Conservation (phyloP, 2,329 filamentous ascomycete genomes). For the Orbilia quercus region DNA sequence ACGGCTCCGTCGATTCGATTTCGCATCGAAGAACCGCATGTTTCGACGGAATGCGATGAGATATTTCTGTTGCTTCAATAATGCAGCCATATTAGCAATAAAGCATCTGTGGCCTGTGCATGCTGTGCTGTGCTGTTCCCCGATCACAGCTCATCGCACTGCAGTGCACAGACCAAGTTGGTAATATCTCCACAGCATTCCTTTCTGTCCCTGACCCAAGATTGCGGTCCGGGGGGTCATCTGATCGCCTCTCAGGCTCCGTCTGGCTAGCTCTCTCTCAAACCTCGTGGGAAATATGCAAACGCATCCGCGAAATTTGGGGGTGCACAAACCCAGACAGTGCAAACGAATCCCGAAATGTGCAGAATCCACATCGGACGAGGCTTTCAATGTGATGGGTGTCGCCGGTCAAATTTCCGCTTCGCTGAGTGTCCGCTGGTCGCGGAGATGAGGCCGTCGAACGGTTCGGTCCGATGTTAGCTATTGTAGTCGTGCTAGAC, state of each 20-base stretch:
- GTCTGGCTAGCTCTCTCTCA: slow-evolving; percentile 2
- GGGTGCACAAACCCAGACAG: too few species aligned
- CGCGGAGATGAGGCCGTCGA: slow-evolving; percentile 29
- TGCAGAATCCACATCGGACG: slow-evolving; percentile 20
- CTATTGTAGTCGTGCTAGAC: background rate
- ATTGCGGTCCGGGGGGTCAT: slow-evolving; percentile 40
- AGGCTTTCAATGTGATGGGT: slow-evolving; percentile 17
- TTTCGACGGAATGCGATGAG: slow-evolving; percentile 32
- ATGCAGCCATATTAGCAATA: slow-evolving; percentile 6
- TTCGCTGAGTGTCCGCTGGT: slow-evolving; percentile 44
- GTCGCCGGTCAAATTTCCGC: slow-evolving; percentile 35
- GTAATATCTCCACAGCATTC: slow-evolving; percentile 30
- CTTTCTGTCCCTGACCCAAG: slow-evolving; percentile 46
- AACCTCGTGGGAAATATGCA: slow-evolving; percentile 28
- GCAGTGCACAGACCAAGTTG: too few species aligned
- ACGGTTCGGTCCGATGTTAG: background rate
- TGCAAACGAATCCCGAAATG: too few species aligned
- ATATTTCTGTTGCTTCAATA: slow-evolving; percentile 21
- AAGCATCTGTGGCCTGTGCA: slow-evolving; percentile 11
- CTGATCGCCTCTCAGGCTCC: slow-evolving; percentile 27
- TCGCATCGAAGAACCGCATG: slow-evolving; percentile 7
- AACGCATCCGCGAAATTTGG: slow-evolving; percentile 37
- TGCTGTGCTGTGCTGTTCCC: background rate
- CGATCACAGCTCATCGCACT: background rate
- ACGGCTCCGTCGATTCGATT: background rate